Base-by-base conservation (phyloP, 208 protist species). In the Endotrypanum monterogeii region DNA sequence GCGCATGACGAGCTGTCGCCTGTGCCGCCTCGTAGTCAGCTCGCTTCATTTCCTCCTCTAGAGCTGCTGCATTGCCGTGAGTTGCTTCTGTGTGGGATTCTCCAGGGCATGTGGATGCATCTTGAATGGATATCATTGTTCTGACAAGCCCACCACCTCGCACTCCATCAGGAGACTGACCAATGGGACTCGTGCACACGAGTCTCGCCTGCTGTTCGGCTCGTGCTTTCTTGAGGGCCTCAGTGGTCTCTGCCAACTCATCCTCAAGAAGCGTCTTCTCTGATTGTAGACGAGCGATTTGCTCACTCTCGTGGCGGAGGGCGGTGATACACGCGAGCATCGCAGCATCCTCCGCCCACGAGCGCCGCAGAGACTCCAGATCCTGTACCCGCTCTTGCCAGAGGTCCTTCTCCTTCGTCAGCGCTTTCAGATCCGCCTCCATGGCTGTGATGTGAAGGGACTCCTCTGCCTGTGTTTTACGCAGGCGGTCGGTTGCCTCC, bases 381-480 rank as follows among this genome's bases (percentile, higher is more conserved):
- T 94, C 82, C 23, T 75, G 39, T 20, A 76, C 32, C 52, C 88
- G 84, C 12, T 25, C 63, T 23, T 67, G 63, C 81, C 88, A 94
- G 50, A 48, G 35, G 1, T 7, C 23, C 55, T 69, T 68, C 48
- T 90, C 81, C 14, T 71, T 67, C 4, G 78, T 66, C 51, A 87
- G 73, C 30, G 61, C 37, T 39, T 76, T 48, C 37, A 87, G 66
- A 7, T 84, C 80, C 7, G 74, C 57, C n/a, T 66, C 66, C 25
- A 78, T 73, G 50, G 84, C 67, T 30, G 83, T 57, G 18, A 69
- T 70, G 54, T 94, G 80, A 46, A 97, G 78, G 1, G 80, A 73
- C 57, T 95, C 91, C 73, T 94, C 89, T 58, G 85, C 79, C 67
- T 94, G 88, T 11, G 82, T 85, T 14, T 85, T 84, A 25, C 87